These are phyloP conservation scores for Wickerhamiella shivajii DNA, from an alignment of 805 yeast species.

Conservation along the genomic window DNA sequence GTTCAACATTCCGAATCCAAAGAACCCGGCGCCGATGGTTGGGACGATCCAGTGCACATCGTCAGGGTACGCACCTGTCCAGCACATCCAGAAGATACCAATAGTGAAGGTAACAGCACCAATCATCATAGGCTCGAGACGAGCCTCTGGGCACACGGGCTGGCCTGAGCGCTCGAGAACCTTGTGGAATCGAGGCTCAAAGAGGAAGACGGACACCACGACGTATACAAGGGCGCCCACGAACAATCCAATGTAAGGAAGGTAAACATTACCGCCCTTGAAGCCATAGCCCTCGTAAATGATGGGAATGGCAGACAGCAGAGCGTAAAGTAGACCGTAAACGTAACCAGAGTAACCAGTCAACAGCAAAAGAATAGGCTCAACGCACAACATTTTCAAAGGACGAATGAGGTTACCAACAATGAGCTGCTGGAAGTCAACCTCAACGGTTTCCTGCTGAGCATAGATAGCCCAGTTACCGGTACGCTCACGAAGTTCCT, in stretches of 20 bases:
- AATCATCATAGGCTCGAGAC: slow-evolving; percentile 60
- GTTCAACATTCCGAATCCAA: slow-evolving; percentile 39
- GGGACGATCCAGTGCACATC: slow-evolving; percentile 54
- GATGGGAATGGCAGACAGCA: slow-evolving; percentile 62
- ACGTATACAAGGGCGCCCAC: slow-evolving; percentile 49
- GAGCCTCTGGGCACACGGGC: slow-evolving; percentile 59
- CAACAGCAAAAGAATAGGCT: slow-evolving; percentile 57
- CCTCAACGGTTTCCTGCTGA: slow-evolving; percentile 59
- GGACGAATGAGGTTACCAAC: slow-evolving; percentile 58
- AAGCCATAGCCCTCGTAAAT: slow-evolving; percentile 54
- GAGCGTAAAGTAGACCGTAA: slow-evolving; percentile 63
- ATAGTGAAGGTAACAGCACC: slow-evolving; percentile 60
- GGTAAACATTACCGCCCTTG: slow-evolving; percentile 45
- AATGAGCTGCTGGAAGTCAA: slow-evolving; percentile 43
- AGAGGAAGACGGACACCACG: slow-evolving; percentile 35
- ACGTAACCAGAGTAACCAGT: slow-evolving; percentile 64
- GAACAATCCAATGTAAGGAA: slow-evolving; percentile 68
- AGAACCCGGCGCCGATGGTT: slow-evolving; percentile 38
- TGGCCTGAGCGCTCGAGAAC: slow-evolving; percentile 40
- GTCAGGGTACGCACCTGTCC: slow-evolving; percentile 69
- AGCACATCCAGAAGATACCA: slow-evolving; percentile 75
- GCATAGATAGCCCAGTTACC: slow-evolving; percentile 79
- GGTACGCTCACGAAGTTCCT: slow-evolving; percentile 53
- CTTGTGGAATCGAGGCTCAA: slow-evolving; percentile 39
- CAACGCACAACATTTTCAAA: slow-evolving; percentile 45